Base-by-base conservation (phyloP, 1,284 basidiomycete genomes). In the Termitomyces sp. region DNA sequence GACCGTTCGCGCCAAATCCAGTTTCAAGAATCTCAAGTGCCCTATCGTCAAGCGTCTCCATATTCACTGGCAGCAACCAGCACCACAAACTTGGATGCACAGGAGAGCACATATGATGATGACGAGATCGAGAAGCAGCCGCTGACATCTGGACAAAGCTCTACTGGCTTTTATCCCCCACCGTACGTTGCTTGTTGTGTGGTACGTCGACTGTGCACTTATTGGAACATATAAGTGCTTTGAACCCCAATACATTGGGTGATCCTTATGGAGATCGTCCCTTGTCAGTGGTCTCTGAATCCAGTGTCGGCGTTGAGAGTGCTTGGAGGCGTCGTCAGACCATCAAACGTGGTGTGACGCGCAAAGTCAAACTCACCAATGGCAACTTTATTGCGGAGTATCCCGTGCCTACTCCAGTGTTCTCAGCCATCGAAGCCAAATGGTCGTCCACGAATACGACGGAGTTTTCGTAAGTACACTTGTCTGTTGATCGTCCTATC, bases 371-470 rank as follows among this genome's bases (percentile, higher is more conserved):
- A 70, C 86, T 98, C 61, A 95, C 92, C 1, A 80, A 91, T 52
- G 93, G 93, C 56, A 92, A 96, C 66, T 96, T 94, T 73, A 89
- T 96, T 67, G 80, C 86, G 41, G 93, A 96, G 66, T 93, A 94
- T 67, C 79, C 85, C n/a, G 94, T 96, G 0, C 94, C 94, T 1
- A 88, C 89, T 0, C 90, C 94, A 2, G 83, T 97, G 52, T 81
- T 81, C 64, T 92, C 87, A 61, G 92, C 93, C 17, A 85, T 94
- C 44, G 94, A 98, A 70, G 72, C 80, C 39, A 90, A 90, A 68
- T 97, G 88, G 76, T 75, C 82, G 42, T 72, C 71, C 55, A 80
- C 81, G 39, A 90, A 80, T 50, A 83, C 85, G 8, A 92, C 85
- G 1, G 92, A 94, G 69, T 94, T 94, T 70, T 87, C 90, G 88